Evolutionary conservation across 768 basidiomycete genomes (phyloP), one percentile per base, ranked within the genome.

Genomic region (Lentinula aciculospora): DNA sequence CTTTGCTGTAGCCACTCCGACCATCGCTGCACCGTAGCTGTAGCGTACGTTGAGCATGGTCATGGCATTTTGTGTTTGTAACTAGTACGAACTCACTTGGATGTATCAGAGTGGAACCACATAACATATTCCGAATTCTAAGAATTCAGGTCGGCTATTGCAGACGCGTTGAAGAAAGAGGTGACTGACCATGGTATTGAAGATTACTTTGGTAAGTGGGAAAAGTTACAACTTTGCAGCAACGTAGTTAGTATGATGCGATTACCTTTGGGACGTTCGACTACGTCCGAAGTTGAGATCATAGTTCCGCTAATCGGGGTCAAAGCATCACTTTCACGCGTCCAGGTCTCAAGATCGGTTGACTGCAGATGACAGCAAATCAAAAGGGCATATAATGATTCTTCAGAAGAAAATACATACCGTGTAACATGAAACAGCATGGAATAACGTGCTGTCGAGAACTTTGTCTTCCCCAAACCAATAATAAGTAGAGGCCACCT

Each of bases 91-190:
- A 67, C 72, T 42, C 60, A 83, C 83, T 82, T 78, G 60, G 80
- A 81, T 23, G 73, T 75, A 62, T 86, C 84, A 8, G 81, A 83
- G 66, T 86, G 84, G 72, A 86, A 86, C 84, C 84, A 86, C 83
- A 86, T 83, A 40, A 85, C 84, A 64, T 84, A 84, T 72, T 84
- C 81, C 6, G 72, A 72, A 62, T 79, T 84, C 82, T 85, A 23
- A 46, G 31, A 17, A 4, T n/a, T 53, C 48, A 44, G 7, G 12
- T 44, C 42, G 21, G 45, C 44, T 12, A 27, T 12, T n/a, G 4
- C 36, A 21, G 19, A 7, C 3, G 23, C 44, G 27, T 8, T 32
- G 10, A 34, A 17, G 23, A 29, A 39, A 55, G 28, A 31, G 17
- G 0, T n/a, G 10, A 58, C 68, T 15, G 39, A 81, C 82, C 63